Conservation (phyloP, 805 yeast genomes). For the Zygosaccharomyces pseudorouxii region DNA sequence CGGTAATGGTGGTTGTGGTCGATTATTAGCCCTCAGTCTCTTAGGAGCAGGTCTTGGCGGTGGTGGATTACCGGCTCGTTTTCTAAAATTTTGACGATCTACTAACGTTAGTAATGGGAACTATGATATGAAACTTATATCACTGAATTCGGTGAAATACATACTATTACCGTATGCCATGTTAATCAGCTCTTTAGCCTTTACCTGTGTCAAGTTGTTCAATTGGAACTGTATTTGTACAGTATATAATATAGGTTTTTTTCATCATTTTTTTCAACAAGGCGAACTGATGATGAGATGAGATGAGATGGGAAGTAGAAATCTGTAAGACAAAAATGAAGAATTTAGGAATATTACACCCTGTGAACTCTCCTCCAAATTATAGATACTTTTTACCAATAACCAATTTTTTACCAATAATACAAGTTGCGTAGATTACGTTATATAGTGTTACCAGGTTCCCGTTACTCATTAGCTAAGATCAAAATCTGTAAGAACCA, state of each 20-base stretch:
- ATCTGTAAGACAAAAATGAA: neutral
- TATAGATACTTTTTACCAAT: neutral
- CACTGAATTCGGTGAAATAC: neutral
- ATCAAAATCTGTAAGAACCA: neutral
- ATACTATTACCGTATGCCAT: constrained; percentile 15
- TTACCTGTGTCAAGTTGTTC: neutral
- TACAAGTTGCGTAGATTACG: neutral
- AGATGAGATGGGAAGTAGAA: constrained; percentile 1
- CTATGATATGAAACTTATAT: neutral
- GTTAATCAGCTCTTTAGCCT: constrained; percentile 1
- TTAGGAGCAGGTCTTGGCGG: constrained; percentile 18
- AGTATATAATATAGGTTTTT: neutral
- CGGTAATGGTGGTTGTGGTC: constrained; percentile 13
- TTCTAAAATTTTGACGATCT: constrained; percentile 16
- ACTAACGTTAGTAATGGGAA: constrained; percentile 7
- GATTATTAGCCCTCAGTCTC: constrained; percentile 15
- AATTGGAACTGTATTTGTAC: neutral
- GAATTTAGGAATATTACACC: neutral
- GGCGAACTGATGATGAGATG: constrained; percentile 4
- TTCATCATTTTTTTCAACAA: constrained; percentile 4
- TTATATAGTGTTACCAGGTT: neutral
- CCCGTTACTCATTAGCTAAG: neutral
- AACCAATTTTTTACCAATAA: neutral
- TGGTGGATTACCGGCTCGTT: constrained; percentile 18
- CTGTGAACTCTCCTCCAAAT: neutral